These are phyloP conservation scores for Stevia rebaudiana DNA, from an alignment of 140 eudicot genomes.

Conservation along the genomic window DNA sequence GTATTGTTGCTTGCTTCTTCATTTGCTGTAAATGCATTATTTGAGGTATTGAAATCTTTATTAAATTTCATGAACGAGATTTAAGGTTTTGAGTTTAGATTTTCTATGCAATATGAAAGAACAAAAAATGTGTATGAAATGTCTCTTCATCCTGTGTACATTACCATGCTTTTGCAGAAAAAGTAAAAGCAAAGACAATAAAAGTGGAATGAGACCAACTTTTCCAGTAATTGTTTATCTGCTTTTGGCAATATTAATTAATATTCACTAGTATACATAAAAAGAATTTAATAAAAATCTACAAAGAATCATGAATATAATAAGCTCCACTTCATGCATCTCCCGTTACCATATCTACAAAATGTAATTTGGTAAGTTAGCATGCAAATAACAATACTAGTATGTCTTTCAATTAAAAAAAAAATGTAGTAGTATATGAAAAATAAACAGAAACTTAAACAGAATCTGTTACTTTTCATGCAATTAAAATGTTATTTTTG, in stretches of 20 bases:
- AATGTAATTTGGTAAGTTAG: neutral
- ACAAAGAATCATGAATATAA: slow-evolving; percentile 7
- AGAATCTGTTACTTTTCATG: neutral
- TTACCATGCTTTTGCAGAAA: slow-evolving; percentile 4
- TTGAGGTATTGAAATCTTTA: neutral
- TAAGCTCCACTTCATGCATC: neutral
- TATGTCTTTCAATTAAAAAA: neutral
- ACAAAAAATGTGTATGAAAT: neutral
- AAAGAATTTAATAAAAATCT: neutral
- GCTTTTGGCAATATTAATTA: slow-evolving; percentile 2
- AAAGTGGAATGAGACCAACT: slow-evolving; percentile 16
- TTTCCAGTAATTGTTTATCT: slow-evolving; percentile 2
- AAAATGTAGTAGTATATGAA: too few species aligned
- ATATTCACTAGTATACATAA: neutral
- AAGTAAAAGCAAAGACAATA: slow-evolving; percentile 14
- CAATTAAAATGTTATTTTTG: neutral
- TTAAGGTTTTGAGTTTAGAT: neutral
- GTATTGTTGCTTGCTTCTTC: too few species aligned
- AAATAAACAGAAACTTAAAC: too few species aligned
- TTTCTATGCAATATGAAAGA: neutral
- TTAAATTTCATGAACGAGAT: neutral
- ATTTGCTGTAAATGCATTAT: too few species aligned
- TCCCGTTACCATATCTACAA: neutral
- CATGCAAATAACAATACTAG: neutral
- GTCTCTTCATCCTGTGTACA: neutral